Base-by-base conservation (phyloP, 2,329 filamentous ascomycete genomes). In the Niveomyces coronatus region DNA sequence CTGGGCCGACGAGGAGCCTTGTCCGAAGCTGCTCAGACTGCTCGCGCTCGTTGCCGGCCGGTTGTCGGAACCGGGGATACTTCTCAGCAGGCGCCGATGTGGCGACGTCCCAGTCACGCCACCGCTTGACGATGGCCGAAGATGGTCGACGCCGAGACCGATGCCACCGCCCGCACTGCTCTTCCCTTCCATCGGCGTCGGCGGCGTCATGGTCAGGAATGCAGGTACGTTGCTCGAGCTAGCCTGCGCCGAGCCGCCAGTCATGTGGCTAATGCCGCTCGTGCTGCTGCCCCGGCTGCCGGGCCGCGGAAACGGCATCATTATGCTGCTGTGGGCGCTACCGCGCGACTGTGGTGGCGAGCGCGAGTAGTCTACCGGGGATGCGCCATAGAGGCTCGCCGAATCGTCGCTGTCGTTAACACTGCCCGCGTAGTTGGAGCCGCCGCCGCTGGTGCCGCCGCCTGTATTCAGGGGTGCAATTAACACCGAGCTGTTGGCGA, bases 401-500 rank as follows among this genome's bases (percentile, higher is more conserved):
- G 70, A 74, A 52, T 76, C 73, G 50, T 76, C 73, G 43, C 69
- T 72, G 47, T 68, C 69, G 43, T 70, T 66, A 46, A 64, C 54
- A 45, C 63, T 65, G 27, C 61, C 58, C 3, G 59, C 49, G 41
- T 63, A 57, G 30, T 53, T 54, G 15, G 60, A 47, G 3, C 16
- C 23, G 23, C 23, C 23, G 23, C 23, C 23, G 8, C 23, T 13
- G 8, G 8, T 13, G 23, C 23, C 23, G 9, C 31, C 31, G 17
- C 36, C 18, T 22, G 62, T 61, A 47, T 28, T 31, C 19, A 65
- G 62, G 8, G 63, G 68, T 3, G 70, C 62, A 18, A 67, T 71
- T 45, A 89, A 67, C 15, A 82, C 77, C 24, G 79, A 82, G 50
- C 76, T 84, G 42, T 76, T 88, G n/a, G 85, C 86, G 41, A 94